These are phyloP conservation scores for Talaromyces wortmannii DNA, from an alignment of 495 filamentous ascomycete genomes.

Conservation along the genomic window DNA sequence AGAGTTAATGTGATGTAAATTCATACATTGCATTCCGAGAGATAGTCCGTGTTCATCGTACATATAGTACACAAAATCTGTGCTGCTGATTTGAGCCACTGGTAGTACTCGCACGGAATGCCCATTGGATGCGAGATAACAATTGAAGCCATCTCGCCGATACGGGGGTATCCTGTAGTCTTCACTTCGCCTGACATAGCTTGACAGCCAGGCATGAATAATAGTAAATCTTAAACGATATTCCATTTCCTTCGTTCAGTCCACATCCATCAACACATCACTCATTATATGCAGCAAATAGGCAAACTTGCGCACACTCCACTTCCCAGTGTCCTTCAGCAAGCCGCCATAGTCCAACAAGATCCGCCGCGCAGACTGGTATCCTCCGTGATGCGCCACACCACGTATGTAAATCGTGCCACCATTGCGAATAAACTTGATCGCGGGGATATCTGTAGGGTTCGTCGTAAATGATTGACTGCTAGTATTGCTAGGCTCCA, in stretches of 20 bases:
- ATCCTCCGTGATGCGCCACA: constrained; percentile 38
- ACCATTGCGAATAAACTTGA: constrained; percentile 46
- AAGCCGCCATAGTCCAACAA: constrained; percentile 43
- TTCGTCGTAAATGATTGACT: too few species aligned
- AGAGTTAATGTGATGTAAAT: too few species aligned
- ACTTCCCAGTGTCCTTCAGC: constrained; percentile 45
- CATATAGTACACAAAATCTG: too few species aligned
- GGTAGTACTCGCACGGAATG: too few species aligned
- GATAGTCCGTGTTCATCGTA: too few species aligned
- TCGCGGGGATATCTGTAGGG: constrained; percentile 25
- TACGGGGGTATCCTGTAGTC: too few species aligned
- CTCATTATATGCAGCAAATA: constrained; percentile 48
- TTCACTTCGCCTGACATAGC: too few species aligned
- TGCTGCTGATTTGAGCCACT: too few species aligned
- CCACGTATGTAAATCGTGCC: constrained; percentile 41
- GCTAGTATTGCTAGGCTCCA: constrained; percentile 23
- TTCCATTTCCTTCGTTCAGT: constrained; percentile 14
- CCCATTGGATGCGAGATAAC: too few species aligned
- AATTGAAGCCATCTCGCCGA: too few species aligned
- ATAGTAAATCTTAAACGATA: neutral
- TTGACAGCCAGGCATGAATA: neutral
- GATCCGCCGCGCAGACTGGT: constrained; percentile 40
- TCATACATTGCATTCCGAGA: too few species aligned
- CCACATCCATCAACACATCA: constrained; percentile 43
- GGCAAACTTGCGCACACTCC: constrained; percentile 40